Evolutionary conservation across 1,284 basidiomycete species (phyloP), one percentile per base, ranked within the genome.

Genomic region (Gomphus sp.): DNA sequence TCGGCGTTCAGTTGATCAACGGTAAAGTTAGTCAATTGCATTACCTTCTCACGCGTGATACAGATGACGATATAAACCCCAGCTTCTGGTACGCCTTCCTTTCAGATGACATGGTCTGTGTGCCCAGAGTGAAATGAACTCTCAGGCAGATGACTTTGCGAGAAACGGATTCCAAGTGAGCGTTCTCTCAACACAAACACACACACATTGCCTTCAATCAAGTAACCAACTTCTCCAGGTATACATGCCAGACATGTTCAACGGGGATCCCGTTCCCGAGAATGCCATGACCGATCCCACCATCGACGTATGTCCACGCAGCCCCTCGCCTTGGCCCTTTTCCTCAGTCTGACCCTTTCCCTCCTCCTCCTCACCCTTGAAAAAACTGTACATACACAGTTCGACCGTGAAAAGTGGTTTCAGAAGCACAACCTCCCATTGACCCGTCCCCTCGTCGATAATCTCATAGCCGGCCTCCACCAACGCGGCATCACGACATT

Each of bases 221-320:
- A 14, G 16, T 12, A 41, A 41, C 16, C 41, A 43, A n/a, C 41
- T 43, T 8, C 8, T 43, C 41, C n/a, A 63, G 60, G 55, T 56
- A 22, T 63, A 63, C 43, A 53, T 60, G 18, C 60, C 60, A 16
- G 62, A 63, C 50, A 52, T 52, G 49, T 61, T 63, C 14, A 22
- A 61, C 6, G 62, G 62, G 2, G 60, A 61, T 25, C 53, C 60
- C 7, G 34, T 63, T 44, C 61, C 60, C 18, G 60, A 43, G 33
- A 52, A 58, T 48, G 34, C 53, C 11, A 12, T 58, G 51, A 47
- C 16, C 28, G 36, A 61, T 43, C 43, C 56, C 14, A 39, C 16
- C n/a, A 37, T 37, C 9, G 22, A 18, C n/a, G 48, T 25, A 45
- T 47, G 45, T 37, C 22, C 22, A 22, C 22, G 22, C 22, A 22